Evolutionary conservation across 2,329 filamentous ascomycete genomes (phyloP), one percentile per base, ranked within the genome.

Genomic region (Zymoseptoria crescenta): DNA sequence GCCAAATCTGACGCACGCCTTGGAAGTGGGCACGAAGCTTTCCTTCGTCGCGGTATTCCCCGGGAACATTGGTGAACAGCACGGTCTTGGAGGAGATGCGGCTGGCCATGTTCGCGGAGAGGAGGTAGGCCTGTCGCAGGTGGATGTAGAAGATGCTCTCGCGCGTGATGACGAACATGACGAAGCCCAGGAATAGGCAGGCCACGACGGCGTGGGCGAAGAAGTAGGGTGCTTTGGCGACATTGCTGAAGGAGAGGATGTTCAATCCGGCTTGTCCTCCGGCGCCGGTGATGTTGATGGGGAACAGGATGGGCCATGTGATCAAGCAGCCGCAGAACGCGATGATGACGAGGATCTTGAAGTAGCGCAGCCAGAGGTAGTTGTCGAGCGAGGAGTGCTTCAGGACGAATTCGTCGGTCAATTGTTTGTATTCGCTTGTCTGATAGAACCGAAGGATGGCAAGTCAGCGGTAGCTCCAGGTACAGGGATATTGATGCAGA

Each of bases 261-360:
- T 69, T 66, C 8, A 72, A 58, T n/a, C 66, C 66, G 6, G 53
- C 56, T n/a, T 64, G 49, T 3, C 57, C 62, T 16, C 30, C 48
- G 19, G 56, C 59, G 3, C 68, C 68, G 19, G 75, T 79, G 1
- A 72, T 73, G 62, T 78, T 77, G 70, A 79, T 70, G 1, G 76
- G 76, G 57, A 79, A 76, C 4, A 79, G 65, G n/a, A 79, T 67
- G 0, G 76, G 74, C 74, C 76, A 77, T 1, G 76, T 78, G 63
- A 79, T 73, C 55, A 71, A 49, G 62, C 72, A 75, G n/a, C 77
- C 77, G 16, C 77, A 65, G 56, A 79, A 70, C 62, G 72, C 74
- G 59, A 75, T 72, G 27, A 73, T 57, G 30, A 75, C 66, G 41
- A 76, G 67, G 61, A 79, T 69, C 66, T 76, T 76, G 70, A 79